These are phyloP conservation scores for Brasenia schreberi DNA, from an alignment of 164 flowering plant genomes.

Conservation along the genomic window DNA sequence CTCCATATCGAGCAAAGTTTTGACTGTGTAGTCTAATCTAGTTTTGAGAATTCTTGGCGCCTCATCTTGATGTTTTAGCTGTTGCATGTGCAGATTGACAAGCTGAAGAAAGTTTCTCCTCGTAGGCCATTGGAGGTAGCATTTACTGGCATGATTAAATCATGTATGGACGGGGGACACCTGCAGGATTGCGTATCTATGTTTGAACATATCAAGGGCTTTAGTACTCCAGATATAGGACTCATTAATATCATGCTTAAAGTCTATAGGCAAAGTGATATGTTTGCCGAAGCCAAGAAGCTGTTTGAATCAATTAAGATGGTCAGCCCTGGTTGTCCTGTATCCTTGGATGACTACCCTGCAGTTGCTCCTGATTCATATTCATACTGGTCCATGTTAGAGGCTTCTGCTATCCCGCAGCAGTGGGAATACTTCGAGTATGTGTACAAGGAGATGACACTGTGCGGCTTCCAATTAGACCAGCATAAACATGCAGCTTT, in stretches of 20 bases:
- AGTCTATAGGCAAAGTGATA: slow-evolving; percentile 65
- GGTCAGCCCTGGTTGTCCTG: slow-evolving; percentile 4
- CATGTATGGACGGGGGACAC: slow-evolving; percentile 78
- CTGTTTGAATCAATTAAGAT: slow-evolving; percentile 53
- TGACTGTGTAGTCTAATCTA: not conserved
- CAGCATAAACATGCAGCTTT: slow-evolving; percentile 49
- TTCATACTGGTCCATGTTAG: slow-evolving; percentile 64
- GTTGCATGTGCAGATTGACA: slow-evolving; percentile 51
- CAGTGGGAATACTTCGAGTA: slow-evolving; percentile 97
- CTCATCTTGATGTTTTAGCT: not conserved
- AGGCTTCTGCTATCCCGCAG: slow-evolving; percentile 63
- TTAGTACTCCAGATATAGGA: slow-evolving; percentile 61
- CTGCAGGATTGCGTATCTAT: slow-evolving; percentile 51
- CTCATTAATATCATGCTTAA: slow-evolving; percentile 76
- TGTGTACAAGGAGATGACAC: slow-evolving; percentile 79
- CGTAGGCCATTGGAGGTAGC: slow-evolving; percentile 61
- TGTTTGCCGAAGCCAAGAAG: slow-evolving; percentile 70
- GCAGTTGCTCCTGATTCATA: slow-evolving; percentile 37
- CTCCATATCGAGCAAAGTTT: not conserved
- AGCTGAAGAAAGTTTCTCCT: slow-evolving; percentile 40
- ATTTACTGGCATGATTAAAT: slow-evolving; percentile 82
- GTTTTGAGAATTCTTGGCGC: not conserved
- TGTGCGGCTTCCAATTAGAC: slow-evolving; percentile 57
- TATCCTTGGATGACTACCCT: slow-evolving; percentile 3
- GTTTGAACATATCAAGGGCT: slow-evolving; percentile 46